Conservation (phyloP, 1,284 basidiomycete species). For the Mycosarcoma maydis region DNA sequence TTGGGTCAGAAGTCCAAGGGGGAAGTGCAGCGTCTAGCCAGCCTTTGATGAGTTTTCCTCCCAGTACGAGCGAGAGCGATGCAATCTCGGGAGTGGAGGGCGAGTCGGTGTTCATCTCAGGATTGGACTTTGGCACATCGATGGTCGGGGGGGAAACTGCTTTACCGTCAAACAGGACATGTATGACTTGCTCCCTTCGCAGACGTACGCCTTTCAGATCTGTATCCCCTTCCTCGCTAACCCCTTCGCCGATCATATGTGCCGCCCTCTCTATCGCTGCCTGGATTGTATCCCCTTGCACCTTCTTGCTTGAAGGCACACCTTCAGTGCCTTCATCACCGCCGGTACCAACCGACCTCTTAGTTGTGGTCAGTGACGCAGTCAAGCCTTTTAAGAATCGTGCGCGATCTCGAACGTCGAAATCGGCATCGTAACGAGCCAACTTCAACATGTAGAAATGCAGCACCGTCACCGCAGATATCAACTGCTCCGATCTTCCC, state of each 20-base stretch:
- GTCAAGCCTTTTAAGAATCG: conserved; percentile 59
- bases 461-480: conserved; percentile 29
- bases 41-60: conserved; percentile 47
- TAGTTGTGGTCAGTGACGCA: conserved; percentile 14
- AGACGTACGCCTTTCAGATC: conserved; percentile 51
- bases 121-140: neutral
- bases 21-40: conserved; percentile 44
- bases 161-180: conserved; percentile 51
- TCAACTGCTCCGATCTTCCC: conserved; percentile 18
- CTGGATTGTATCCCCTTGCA: conserved; percentile 19
- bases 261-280: conserved; percentile 16
- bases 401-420: conserved; percentile 61
- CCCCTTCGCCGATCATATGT: conserved; percentile 18
- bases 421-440: conserved; percentile 51
- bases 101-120: neutral
- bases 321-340: neutral
- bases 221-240: conserved; percentile 31
- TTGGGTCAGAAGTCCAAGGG: conserved; percentile 25
- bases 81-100: conserved; percentile 18
- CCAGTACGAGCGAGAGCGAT: conserved; percentile 37
- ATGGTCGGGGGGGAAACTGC: neutral
- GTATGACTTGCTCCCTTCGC: conserved; percentile 50
- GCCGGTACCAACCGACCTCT: neutral
- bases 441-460: conserved; percentile 56
- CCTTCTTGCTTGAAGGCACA: neutral